Evolutionary conservation across 2,329 filamentous ascomycete species (phyloP).

Genomic region (Ophiostoma ips): DNA sequence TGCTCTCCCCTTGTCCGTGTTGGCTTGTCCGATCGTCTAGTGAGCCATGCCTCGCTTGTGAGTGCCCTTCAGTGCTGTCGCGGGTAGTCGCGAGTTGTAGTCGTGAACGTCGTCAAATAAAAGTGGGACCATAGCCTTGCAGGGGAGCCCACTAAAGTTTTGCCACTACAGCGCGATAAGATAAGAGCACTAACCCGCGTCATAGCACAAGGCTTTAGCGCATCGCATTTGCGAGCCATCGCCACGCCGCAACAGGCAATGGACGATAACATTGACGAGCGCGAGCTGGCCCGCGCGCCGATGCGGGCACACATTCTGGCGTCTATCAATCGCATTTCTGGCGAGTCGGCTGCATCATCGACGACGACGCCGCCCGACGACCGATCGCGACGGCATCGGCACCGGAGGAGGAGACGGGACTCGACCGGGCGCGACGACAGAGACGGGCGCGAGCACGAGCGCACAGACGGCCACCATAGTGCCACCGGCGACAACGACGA

Average conservation of each 20-base stretch:
- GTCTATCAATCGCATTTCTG: constrained; percentile 29
- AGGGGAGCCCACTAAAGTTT: not conserved
- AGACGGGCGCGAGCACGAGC: not conserved
- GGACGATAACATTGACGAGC: constrained; percentile 8
- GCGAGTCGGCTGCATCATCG: not conserved
- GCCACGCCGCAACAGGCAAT: not conserved
- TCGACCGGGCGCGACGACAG: not conserved
- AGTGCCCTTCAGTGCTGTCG: no score
- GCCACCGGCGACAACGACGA: not conserved
- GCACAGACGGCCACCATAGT: not conserved
- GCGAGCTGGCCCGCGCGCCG: constrained; percentile 14
- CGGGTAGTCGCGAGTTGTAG: no score
- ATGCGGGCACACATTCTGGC: constrained; percentile 34
- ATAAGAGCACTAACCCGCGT: not conserved
- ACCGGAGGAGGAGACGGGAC: not conserved
- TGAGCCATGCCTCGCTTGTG: no score
- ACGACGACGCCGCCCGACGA: not conserved
- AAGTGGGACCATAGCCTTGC: no score
- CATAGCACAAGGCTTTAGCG: not conserved
- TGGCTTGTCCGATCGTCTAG: no score
- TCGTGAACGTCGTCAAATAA: no score
- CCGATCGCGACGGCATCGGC: not conserved
- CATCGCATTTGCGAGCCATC: not conserved
- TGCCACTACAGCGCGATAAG: not conserved
- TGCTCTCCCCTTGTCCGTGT: no score